These are phyloP conservation scores for Fusarium algeriense DNA, from an alignment of 2,329 filamentous ascomycete species.

Conservation along the genomic window DNA sequence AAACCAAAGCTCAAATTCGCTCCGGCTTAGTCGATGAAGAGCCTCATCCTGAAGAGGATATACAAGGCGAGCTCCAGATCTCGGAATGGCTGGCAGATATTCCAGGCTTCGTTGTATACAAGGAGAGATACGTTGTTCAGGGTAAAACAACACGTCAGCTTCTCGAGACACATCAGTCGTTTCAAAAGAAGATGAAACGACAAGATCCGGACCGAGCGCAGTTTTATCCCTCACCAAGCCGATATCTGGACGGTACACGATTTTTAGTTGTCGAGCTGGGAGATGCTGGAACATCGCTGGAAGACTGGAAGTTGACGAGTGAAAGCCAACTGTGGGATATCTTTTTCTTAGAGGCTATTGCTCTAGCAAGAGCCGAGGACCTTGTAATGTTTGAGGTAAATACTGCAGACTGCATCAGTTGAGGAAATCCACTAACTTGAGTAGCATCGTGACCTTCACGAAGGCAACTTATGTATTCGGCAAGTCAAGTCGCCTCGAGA, in stretches of 20 bases:
- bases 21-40: constrained; percentile 70
- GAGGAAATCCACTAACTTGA: constrained; percentile 15
- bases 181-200: constrained; percentile 66
- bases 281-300: constrained; percentile 70
- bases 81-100: constrained; percentile 74
- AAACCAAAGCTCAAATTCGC: constrained; percentile 67
- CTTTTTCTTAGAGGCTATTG: constrained; percentile 70
- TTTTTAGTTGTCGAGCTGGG: constrained; percentile 74
- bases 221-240: constrained; percentile 72
- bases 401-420: not conserved
- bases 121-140: constrained; percentile 71
- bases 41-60: constrained; percentile 65
- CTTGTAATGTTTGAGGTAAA: constrained; percentile 70
- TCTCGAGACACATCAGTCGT: constrained; percentile 70
- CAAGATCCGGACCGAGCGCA: constrained; percentile 68
- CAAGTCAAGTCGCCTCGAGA: constrained; percentile 54
- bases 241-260: constrained; percentile 68
- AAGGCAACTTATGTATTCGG: constrained; percentile 72
- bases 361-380: constrained; percentile 70
- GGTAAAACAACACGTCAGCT: constrained; percentile 67
- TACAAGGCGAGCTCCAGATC: constrained; percentile 71
- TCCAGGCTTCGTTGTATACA: constrained; percentile 74
- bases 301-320: constrained; percentile 65
- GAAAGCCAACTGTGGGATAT: constrained; percentile 72
- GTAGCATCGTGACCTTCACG: constrained; percentile 74